Evolutionary conservation across 208 protist species (phyloP), one percentile per base, ranked within the genome.

Genomic region (Naegleria lovaniensis): DNA sequence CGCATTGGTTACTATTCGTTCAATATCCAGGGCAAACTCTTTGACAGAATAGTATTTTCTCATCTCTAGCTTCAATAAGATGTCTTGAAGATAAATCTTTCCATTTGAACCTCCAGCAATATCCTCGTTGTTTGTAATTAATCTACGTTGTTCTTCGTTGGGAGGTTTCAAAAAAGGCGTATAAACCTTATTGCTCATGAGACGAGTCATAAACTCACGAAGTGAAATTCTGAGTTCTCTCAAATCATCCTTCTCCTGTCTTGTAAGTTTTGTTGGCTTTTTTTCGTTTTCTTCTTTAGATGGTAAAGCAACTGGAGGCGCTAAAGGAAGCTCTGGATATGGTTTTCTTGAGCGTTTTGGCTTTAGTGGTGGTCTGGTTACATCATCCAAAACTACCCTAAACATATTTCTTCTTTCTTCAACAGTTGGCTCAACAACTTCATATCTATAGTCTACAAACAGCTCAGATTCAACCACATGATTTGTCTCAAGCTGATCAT

Each of bases 391-490:
- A 67, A 89, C 9, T 3, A 19, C 0, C 15, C 38, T 39, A 29
- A 89, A 89, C 43, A 89, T 89, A 25, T 89, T 15, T 75, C 11
- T 51, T 39, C 85, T 88, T 36, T 88, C 33, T 15, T 88, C 43
- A 25, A 16, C 22, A 0, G 19, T 40, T 88, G 85, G 41, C 7
- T 11, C 5, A 11, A 25, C 16, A 88, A 88, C 43, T 25, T 33
- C 5, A 41, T 33, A 90, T 67, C 55, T n/a, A 83, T 40, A 67
- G 9, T 89, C 51, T n/a, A n/a, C 22, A 67, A 89, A 89, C 7
- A 67, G 0, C 29, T 67, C 29, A 25, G 11, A 4, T 6, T 67
- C 43, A 39, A 38, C 11, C 3, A 19, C 5, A 22, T n/a, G 43
- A 19, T 67, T 40, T 38, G 4, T 4, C 16, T 51, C 16, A 22